These are phyloP conservation scores for Vitis cinerea DNA, from an alignment of 164 flowering plant genomes.

Conservation along the genomic window DNA sequence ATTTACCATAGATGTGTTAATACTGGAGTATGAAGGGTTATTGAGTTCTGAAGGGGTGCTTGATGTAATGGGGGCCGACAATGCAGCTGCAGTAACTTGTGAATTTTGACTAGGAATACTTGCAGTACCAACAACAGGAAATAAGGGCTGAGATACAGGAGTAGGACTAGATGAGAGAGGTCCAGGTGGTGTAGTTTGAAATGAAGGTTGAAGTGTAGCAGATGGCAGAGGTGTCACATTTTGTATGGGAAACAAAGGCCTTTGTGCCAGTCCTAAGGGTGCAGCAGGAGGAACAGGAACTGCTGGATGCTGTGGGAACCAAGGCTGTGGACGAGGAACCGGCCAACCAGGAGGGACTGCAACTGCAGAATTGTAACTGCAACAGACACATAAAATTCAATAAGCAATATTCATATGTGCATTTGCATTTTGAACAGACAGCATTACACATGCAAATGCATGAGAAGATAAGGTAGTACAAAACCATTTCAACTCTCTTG, in stretches of 20 bases:
- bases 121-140: conserved; percentile 59
- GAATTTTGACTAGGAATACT: conserved; percentile 49
- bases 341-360: conserved; percentile 77
- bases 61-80: conserved; percentile 36
- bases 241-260: conserved; percentile 90
- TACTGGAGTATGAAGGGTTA: conserved; percentile 25
- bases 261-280: conserved; percentile 50
- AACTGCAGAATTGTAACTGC: conserved; percentile 70
- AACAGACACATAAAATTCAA: neutral
- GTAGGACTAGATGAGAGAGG: conserved; percentile 46
- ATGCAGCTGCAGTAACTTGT: conserved; percentile 46
- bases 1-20: conserved; percentile 24
- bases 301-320: conserved; percentile 65
- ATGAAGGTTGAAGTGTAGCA: conserved; percentile 41
- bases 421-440: too few relatives aligned
- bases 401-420: neutral
- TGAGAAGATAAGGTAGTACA: too few relatives aligned
- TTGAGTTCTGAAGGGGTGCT: conserved; percentile 48
- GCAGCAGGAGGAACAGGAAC: conserved; percentile 45
- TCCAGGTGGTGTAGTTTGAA: conserved; percentile 67
- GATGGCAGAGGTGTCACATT: conserved; percentile 46
- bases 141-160: conserved; percentile 82
- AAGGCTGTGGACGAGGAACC: conserved; percentile 76
- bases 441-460: too few relatives aligned
- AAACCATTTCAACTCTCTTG: too few relatives aligned